Conservation (phyloP, 225 moss, liverwort and hornwort species). For the Ulota crispa region DNA sequence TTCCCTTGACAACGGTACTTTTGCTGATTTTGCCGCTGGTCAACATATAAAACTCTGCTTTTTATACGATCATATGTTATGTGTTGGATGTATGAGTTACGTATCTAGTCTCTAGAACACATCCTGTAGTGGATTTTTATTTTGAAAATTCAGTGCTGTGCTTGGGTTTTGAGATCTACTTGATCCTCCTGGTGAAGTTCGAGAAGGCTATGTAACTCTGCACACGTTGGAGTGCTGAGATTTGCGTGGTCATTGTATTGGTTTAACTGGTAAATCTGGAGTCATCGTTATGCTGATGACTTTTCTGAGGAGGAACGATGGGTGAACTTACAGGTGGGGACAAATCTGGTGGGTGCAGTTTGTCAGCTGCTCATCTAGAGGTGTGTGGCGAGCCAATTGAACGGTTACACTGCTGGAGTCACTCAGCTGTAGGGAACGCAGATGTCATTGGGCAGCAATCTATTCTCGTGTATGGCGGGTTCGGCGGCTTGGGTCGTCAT, state of each 20-base stretch:
- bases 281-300: conserved; percentile 2
- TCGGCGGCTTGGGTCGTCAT: conserved; percentile 76
- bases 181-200: background rate
- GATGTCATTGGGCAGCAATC: conserved; percentile 30
- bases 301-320: conserved; percentile 47
- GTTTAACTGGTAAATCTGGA: conserved; percentile 11
- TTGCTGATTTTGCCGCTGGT: background rate
- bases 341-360: conserved; percentile 77
- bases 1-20: conserved; percentile 26
- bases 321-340: conserved; percentile 64
- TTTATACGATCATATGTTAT: background rate
- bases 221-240: conserved; percentile 10
- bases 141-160: conserved; percentile 7
- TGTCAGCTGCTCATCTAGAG: conserved; percentile 54
- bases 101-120: background rate
- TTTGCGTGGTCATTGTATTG: background rate
- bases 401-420: conserved; percentile 77
- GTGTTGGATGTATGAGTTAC: background rate
- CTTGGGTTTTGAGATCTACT: conserved; percentile 7
- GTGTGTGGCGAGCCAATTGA: conserved; percentile 53
- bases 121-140: background rate
- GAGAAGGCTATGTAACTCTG: background rate
- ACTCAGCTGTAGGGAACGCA: conserved; percentile 54
- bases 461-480: conserved; percentile 80
- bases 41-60: background rate